These are phyloP conservation scores for Glycine latifolia DNA, from an alignment of 306 rosid species.

Conservation along the genomic window DNA sequence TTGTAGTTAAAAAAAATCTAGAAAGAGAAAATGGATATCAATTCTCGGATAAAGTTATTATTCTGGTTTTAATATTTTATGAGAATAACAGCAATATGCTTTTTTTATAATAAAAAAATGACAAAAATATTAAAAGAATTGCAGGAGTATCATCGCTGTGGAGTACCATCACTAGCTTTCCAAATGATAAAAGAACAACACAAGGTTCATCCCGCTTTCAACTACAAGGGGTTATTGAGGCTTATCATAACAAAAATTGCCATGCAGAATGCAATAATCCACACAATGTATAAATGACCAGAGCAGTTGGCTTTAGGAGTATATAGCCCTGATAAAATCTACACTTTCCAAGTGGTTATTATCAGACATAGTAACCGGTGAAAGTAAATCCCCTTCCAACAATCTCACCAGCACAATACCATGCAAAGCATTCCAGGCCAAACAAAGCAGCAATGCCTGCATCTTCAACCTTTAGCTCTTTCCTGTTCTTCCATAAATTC, in stretches of 20 bases:
- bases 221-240: conserved; percentile 82
- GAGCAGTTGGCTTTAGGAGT: conserved; percentile 47
- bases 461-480: conserved; percentile 88
- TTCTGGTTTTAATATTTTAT: background rate
- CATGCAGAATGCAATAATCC: conserved; percentile 57
- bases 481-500: conserved; percentile 81
- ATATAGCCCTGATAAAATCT: conserved; percentile 52
- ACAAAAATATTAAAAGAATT: conserved; percentile 7
- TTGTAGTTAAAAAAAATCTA: background rate
- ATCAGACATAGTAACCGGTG: conserved; percentile 88
- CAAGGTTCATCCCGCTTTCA: conserved; percentile 60
- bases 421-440: conserved; percentile 90
- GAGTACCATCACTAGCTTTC: conserved; percentile 50
- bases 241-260: conserved; percentile 61
- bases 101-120: no score
- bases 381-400: conserved; percentile 96
- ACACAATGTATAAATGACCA: conserved; percentile 53
- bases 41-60: background rate
- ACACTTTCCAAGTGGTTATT: conserved; percentile 47
- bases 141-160: conserved; percentile 46
- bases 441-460: conserved; percentile 89
- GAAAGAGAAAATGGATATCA: background rate
- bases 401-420: conserved; percentile 93
- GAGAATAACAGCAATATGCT: background rate
- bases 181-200: conserved; percentile 46